A percentile compares a stretch with the other conserved stretches of the same genome.
phyloP scores from a whole-genome alignment of 805 yeast genomes.

The Candida ficus region DNA sequence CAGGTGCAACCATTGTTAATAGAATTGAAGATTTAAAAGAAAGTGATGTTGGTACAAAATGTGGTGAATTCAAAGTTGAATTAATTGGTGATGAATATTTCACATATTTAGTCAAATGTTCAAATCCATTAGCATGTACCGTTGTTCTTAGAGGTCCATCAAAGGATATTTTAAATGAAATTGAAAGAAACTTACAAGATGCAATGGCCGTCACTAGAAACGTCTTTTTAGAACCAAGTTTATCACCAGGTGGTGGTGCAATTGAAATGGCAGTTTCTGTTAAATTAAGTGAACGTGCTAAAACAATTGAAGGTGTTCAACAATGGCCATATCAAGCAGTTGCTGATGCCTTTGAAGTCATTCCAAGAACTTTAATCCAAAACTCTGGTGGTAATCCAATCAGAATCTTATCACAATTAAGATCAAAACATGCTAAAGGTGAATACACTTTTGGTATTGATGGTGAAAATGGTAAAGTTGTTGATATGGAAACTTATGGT shows the following conservation, averaged over 20 bases:
- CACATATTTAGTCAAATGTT: slow-evolving; percentile 76
- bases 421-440: slow-evolving; percentile 96
- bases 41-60: slow-evolving; percentile 78
- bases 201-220: slow-evolving; percentile 98
- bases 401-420: slow-evolving; percentile 78
- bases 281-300: slow-evolving; percentile 82
- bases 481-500: slow-evolving; percentile 93
- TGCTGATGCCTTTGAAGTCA: slow-evolving; percentile 97
- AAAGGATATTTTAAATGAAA: slow-evolving; percentile 91
- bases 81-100: slow-evolving; percentile 96
- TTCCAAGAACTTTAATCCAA: slow-evolving; percentile 95
- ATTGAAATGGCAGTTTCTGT: slow-evolving; percentile 98
- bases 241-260: slow-evolving; percentile 99
- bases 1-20: slow-evolving; percentile 96
- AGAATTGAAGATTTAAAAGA: slow-evolving; percentile 93
- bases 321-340: slow-evolving; percentile 99
- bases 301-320: slow-evolving; percentile 86
- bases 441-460: slow-evolving; percentile 83
- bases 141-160: slow-evolving; percentile 92
- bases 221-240: slow-evolving; percentile 88
- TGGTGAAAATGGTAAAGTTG: slow-evolving; percentile 91
- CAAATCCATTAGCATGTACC: slow-evolving; percentile 90
- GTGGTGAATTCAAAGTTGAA: slow-evolving; percentile 91
- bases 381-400: slow-evolving; percentile 98
- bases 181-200: slow-evolving; percentile 95